phyloP scores from a whole-genome alignment of 768 basidiomycete genomes.

The Scleroderma citrinum region DNA sequence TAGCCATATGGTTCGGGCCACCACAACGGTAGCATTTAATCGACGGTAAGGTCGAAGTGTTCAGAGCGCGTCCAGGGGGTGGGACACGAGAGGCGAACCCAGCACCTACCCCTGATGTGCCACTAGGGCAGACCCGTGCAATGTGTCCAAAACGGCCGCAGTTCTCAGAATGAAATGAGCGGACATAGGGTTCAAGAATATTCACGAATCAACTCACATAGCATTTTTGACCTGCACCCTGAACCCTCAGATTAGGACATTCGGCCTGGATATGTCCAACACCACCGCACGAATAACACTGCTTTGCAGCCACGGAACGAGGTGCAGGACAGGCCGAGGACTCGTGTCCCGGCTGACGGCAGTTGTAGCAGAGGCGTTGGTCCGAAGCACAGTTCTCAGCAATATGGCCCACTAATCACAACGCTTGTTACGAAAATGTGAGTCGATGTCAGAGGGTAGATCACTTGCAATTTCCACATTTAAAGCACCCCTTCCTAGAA shows the following conservation, averaged over 20 bases:
- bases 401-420: slow-evolving; percentile 74
- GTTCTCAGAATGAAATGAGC: slow-evolving; percentile 38
- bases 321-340: slow-evolving; percentile 84
- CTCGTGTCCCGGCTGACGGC: slow-evolving; percentile 91
- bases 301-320: slow-evolving; percentile 75
- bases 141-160: slow-evolving; percentile 83
- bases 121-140: slow-evolving; percentile 66
- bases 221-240: slow-evolving; percentile 70
- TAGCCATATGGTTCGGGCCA: slow-evolving; percentile 83
- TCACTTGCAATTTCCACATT: slow-evolving; percentile 84
- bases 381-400: slow-evolving; percentile 89
- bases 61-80: slow-evolving; percentile 68
- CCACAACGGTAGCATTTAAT: slow-evolving; percentile 90
- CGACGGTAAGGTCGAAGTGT: slow-evolving; percentile 71
- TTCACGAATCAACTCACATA: slow-evolving; percentile 49
- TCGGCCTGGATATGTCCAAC: slow-evolving; percentile 89
- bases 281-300: slow-evolving; percentile 91
- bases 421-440: slow-evolving; percentile 12
- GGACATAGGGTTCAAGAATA: slow-evolving; percentile 2
- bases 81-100: slow-evolving; percentile 63
- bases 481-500: slow-evolving; percentile 87
- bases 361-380: slow-evolving; percentile 90
- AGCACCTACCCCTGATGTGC: slow-evolving; percentile 32
- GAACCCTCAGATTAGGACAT: slow-evolving; percentile 73
- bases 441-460: slow-evolving; percentile 7